phyloP scores from a whole-genome alignment of 495 filamentous ascomycete genomes.

The Chaetomium fimeti region DNA sequence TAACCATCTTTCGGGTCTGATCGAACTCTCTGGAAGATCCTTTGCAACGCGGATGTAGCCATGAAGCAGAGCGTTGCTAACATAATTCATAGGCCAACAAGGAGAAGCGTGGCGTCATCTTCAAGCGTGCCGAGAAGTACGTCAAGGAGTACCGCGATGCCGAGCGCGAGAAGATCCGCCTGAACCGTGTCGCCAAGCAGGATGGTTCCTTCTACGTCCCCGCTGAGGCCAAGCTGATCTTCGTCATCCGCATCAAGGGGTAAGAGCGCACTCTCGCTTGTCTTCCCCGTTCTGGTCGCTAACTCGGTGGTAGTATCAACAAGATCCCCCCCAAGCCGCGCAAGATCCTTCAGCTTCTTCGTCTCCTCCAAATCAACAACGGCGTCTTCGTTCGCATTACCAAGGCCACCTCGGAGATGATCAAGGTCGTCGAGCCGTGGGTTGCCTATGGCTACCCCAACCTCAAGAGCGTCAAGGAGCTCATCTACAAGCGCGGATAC shows the following conservation, averaged over 20 bases:
- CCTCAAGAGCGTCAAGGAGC: conserved; percentile 96
- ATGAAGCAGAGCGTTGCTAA: conserved; percentile 40
- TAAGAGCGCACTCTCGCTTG: conserved; percentile 33
- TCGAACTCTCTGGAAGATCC: conserved; percentile 32
- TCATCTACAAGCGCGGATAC: conserved; percentile 99
- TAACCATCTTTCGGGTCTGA: conserved; percentile 99
- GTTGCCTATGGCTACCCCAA: conserved; percentile 99
- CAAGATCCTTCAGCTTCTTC: conserved; percentile 98
- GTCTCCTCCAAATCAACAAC: conserved; percentile 99
- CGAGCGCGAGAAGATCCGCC: conserved; percentile 97
- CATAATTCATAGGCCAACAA: conserved; percentile 71
- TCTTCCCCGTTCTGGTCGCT: no score
- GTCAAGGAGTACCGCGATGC: conserved; percentile 98
- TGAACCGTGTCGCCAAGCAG: conserved; percentile 81
- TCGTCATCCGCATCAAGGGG: conserved; percentile 99
- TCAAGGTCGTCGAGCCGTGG: conserved; percentile 96
- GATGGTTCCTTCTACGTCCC: conserved; percentile 90
- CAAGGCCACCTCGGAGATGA: conserved; percentile 97
- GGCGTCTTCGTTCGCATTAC: conserved; percentile 96
- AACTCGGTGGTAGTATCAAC: conserved; percentile 75
- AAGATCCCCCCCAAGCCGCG: conserved; percentile 99
- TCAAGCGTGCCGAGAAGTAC: conserved; percentile 99
- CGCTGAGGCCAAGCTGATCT: conserved; percentile 94
- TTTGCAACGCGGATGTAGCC: conserved; percentile 19
- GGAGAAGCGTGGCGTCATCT: conserved; percentile 95